Evolutionary conservation across 2,329 filamentous ascomycete species (phyloP).

Genomic region (Ophiognomonia clavigignenti-juglandacearum): DNA sequence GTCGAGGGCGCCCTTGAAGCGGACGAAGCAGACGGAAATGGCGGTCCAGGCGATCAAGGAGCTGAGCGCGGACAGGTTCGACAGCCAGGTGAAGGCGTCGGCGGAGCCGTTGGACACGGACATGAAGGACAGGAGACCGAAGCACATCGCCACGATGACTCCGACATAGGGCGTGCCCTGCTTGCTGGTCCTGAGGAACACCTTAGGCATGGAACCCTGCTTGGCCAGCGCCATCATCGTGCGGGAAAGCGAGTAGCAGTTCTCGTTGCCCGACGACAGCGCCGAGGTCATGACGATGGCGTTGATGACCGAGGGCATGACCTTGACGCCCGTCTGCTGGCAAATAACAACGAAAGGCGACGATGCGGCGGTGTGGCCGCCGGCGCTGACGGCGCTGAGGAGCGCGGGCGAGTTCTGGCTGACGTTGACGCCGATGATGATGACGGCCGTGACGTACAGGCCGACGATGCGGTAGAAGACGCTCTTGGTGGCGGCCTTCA

Average conservation of each 20-base stretch:
- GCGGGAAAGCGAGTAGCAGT: constrained; percentile 47
- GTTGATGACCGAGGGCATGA: constrained; percentile 49
- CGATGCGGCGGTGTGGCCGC: constrained; percentile 48
- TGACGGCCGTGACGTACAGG: constrained; percentile 53
- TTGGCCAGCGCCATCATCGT: constrained; percentile 48
- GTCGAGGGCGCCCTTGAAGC: constrained; percentile 30
- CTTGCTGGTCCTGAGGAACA: constrained; percentile 46
- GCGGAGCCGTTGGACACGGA: constrained; percentile 37
- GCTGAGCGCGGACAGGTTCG: constrained; percentile 45
- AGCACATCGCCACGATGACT: constrained; percentile 36
- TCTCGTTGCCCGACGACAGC: constrained; percentile 51
- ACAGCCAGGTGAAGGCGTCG: constrained; percentile 51
- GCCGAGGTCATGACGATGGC: constrained; percentile 48
- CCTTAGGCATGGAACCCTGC: constrained; percentile 44
- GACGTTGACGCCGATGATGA: constrained; percentile 58
- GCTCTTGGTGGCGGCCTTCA: constrained; percentile 53
- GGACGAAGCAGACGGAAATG: constrained; percentile 26
- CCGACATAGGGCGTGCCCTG: constrained; percentile 45
- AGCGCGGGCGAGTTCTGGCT: constrained; percentile 41
- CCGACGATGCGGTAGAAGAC: constrained; percentile 59
- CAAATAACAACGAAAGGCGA: constrained; percentile 45
- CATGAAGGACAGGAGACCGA: constrained; percentile 42
- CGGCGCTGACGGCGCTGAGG: constrained; percentile 39
- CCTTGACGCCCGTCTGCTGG: constrained; percentile 42
- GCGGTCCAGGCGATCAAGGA: constrained; percentile 29